A percentile compares a stretch with the other conserved stretches of the same genome.
These are phyloP conservation scores for Quercus dentata DNA, from an alignment of 306 rosid species.

Conservation along the genomic window DNA sequence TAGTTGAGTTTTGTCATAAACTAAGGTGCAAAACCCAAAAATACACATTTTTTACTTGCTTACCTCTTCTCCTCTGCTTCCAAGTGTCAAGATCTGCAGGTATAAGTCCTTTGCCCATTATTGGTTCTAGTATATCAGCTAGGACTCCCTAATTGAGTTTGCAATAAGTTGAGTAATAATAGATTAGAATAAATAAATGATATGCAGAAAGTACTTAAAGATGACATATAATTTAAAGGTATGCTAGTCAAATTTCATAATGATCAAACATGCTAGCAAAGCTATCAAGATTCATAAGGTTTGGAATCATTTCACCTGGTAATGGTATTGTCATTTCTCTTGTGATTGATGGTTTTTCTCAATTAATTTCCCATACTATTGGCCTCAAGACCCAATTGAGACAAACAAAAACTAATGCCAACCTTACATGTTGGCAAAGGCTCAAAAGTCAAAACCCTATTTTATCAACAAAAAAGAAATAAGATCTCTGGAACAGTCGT, in stretches of 20 bases:
- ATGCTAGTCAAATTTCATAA: not conserved
- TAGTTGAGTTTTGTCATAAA: too few relatives aligned
- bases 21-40: not conserved
- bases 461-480: too few relatives aligned
- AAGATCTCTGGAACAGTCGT: too few relatives aligned
- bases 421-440: too few relatives aligned
- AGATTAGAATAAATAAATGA: not conserved
- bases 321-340: too few relatives aligned
- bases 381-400: too few relatives aligned
- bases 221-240: not conserved
- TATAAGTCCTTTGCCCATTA: conserved; percentile 83
- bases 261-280: too few relatives aligned
- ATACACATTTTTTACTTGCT: conserved; percentile 9
- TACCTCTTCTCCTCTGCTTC: conserved; percentile 98
- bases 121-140: conserved; percentile 83
- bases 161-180: conserved; percentile 22
- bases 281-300: not conserved
- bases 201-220: not conserved
- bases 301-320: too few relatives aligned
- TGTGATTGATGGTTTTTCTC: too few relatives aligned
- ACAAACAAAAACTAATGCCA: too few relatives aligned
- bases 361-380: too few relatives aligned
- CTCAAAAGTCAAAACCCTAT: too few relatives aligned
- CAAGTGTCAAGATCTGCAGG: conserved; percentile 72
- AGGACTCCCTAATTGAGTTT: conserved; percentile 76